Evolutionary conservation across 306 rosid species (phyloP), one percentile per base, ranked within the genome.

Genomic region (Pueraria montana): DNA sequence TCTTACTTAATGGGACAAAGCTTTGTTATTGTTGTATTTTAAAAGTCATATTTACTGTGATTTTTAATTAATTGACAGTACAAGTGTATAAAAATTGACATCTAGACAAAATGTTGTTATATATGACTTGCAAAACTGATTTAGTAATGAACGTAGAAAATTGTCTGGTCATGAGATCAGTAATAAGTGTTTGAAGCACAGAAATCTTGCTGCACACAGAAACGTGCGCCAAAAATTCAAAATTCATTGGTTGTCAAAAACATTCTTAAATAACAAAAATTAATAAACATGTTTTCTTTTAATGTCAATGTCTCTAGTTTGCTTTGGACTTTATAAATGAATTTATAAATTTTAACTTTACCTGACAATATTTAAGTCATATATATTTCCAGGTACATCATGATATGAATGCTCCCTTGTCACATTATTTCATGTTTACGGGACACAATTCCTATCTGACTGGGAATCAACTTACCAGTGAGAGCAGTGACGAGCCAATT

Each of bases 401-500:
- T 84, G 98, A 92, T 73, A 95, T 93, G 98, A 77, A 46, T 24
- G 95, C 90, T 82, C 98, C 98, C 26, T 74, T 93, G 81, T 91
- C 98, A 73, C 98, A 95, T 80, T 95, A 92, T 87, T 95, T 87
- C 91, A 93, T 95, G 87, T 93, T 90, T 20, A 95, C 98, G 66
- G 98, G 98, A 52, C 98, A 95, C 84, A 95, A 95, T 91, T 95
- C 98, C 34, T 95, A 95, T 59, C 91, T 95, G 0, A 93, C 97
- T 59, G 98, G 98, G 76, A 95, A 95, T 91, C 98, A 95, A 92
- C 81, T 93, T 12, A 95, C 91, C 48, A 93, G 98, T 83, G 92
- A 89, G 61, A 89, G 93, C 36, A 95, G 98, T 34, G 94, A 89
- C 50, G 83, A 82, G 59, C 98, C 98, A 53, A 92, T 95, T 75